Evolutionary conservation across 306 rosid species (phyloP), one percentile per base, ranked within the genome.

Genomic region (Cicer judaicum): DNA sequence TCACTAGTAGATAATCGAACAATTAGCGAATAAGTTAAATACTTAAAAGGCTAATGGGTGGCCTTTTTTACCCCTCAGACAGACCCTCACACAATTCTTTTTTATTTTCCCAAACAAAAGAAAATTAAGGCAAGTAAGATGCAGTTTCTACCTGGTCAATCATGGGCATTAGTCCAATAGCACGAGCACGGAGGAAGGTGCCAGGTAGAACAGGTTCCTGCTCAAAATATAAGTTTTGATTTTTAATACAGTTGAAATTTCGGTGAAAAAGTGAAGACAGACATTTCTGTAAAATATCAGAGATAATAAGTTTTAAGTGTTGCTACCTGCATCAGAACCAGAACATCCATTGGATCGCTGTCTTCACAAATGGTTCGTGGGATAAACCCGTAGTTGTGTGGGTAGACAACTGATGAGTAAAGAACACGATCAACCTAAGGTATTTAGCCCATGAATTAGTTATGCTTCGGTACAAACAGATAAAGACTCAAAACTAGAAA

Each of bases 111-210:
- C 77, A 24, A 43, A 24, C 29, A 62, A 52, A 60, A 55, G 11
- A 47, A 49, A 67, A 24, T 63, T 7, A 65, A 53, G 39, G 66
- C 59, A 46, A 16, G 72, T 34, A 49, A 11, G 69, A 36, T 38
- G 68, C 3, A 71, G 21, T 18, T 21, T 77, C 43, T 81, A 94
- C 98, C 91, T 91, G 98, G 83, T 94, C 98, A 87, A 94, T 84
- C 98, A 91, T 94, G 12, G 98, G 98, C 98, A 94, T 94, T 78
- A 94, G 73, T 80, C 98, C 97, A 74, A 94, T 90, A 65, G 98
- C 98, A 75, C 98, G 98, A 70, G 98, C 98, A 64, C 97, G 97
- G 44, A 94, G 97, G 91, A 94, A 94, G 53, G 90, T 86, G 72
- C 97, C 97, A 66, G 98, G 93, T 18, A 89, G 75, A 29, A 94